Evolutionary conservation across 768 basidiomycete species (phyloP), one percentile per base, ranked within the genome.

Genomic region (Plicaturopsis crispa): DNA sequence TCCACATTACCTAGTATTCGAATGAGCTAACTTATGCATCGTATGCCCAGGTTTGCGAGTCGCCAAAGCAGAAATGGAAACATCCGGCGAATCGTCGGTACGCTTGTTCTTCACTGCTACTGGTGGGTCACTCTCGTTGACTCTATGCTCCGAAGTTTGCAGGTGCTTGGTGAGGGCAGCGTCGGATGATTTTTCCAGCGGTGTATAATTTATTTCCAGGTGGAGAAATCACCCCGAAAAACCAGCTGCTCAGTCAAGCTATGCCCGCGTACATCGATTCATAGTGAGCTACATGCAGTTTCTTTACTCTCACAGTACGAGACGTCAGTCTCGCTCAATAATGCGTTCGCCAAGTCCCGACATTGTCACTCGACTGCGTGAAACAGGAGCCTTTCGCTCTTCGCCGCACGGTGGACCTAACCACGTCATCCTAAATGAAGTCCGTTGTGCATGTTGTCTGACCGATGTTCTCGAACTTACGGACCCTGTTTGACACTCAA

Each of bases 351-450:
- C n/a, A 45, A 94, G 88, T 54, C 91, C 92, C 12, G 69, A 88
- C 51, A 61, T 98, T 42, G 67, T 93, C 39, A 57, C 67, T 24
- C 79, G 86, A 30, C 76, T 96, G 28, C 67, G 66, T 46, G 61
- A 55, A 22, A 82, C 82, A 5, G 78, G 78, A 2, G 73, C 63
- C 1, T 90, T 91, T 54, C 51, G 60, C n/a, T 51, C 48, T 31
- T 78, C 80, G 39, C 76, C 80, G 43, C 78, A 85, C 50, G 65
- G 67, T 12, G 66, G 60, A 24, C 87, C 90, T 6, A 97, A 96
- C 62, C 91, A 97, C 61, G 67, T 96, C 43, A 83, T 93, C 41
- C 66, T 94, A 49, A 92, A 92, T 55, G 87, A 94, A 68, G 83
- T 80, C 46, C 43, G 63, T 48, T 17, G 4, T 22, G 40, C 35